A percentile compares a stretch with the other conserved stretches of the same genome.
Evolutionary conservation across 306 rosid genomes (phyloP).

Genomic region (Corylus heterophylla): DNA sequence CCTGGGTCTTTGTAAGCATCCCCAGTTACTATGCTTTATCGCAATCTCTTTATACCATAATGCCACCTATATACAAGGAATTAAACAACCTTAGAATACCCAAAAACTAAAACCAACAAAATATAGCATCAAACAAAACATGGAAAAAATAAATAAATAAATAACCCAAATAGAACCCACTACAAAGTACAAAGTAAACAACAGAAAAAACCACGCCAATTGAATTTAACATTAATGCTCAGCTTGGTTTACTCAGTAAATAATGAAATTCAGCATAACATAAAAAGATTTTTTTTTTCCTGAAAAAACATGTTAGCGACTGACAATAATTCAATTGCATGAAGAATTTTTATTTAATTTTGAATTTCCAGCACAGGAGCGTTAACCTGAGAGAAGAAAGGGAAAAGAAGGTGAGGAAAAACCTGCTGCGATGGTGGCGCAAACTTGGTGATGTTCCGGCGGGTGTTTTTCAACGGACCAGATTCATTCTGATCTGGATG

Average conservation of each 20-base stretch:
- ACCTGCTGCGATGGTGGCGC: slow-evolving; percentile 9
- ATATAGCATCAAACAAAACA: neutral
- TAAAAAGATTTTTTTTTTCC: neutral
- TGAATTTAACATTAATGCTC: neutral
- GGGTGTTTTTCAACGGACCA: slow-evolving; percentile 19
- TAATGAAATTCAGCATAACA: neutral
- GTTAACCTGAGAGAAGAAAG: slow-evolving; percentile 20
- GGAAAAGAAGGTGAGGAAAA: neutral
- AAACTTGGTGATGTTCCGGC: slow-evolving; percentile 1
- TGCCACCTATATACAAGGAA: neutral
- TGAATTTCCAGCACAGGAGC: slow-evolving; percentile 1
- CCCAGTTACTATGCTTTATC: neutral
- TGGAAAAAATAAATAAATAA: no score
- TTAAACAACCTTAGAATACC: neutral
- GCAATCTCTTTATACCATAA: neutral
- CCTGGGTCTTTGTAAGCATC: neutral
- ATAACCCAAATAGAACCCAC: neutral
- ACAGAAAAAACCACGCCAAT: neutral
- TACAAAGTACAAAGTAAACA: neutral
- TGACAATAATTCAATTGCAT: neutral
- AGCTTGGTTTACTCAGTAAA: neutral
- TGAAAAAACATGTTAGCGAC: no score
- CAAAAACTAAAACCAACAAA: neutral
- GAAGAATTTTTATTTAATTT: no score
- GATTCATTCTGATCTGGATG: slow-evolving; percentile 19